These are phyloP conservation scores for Lyophyllum decastes DNA, from an alignment of 768 basidiomycete species.

Conservation along the genomic window DNA sequence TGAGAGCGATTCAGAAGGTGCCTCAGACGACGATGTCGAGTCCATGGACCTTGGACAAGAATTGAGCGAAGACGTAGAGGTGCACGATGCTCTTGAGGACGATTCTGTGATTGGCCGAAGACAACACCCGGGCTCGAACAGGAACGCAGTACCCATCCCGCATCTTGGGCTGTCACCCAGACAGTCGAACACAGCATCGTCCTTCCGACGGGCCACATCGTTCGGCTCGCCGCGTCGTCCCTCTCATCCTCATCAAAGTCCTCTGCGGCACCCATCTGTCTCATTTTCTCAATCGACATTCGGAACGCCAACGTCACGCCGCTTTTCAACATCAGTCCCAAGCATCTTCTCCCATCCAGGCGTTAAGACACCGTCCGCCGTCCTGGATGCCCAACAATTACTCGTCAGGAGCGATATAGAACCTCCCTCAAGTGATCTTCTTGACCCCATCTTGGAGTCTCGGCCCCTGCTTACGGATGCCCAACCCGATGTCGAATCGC, in stretches of 20 bases:
- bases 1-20: conserved; percentile 53
- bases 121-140: conserved; percentile 16
- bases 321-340: conserved; percentile 60
- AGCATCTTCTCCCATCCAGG: conserved; percentile 85
- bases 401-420: conserved; percentile 45
- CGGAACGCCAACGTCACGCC: conserved; percentile 47
- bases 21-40: conserved; percentile 31
- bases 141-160: conserved; percentile 23
- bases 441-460: conserved; percentile 58
- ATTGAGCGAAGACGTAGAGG: conserved; percentile 32
- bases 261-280: conserved; percentile 32
- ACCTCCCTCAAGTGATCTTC: conserved; percentile 30
- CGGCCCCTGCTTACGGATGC: conserved; percentile 25
- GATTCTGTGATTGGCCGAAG: conserved; percentile 20
- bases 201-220: conserved; percentile 25
- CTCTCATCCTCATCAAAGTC: conserved; percentile 27
- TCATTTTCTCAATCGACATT: conserved; percentile 35
- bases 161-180: conserved; percentile 29
- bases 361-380: conserved; percentile 74
- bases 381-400: conserved; percentile 71
- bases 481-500: conserved; percentile 38
- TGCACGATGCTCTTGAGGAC: conserved; percentile 23
- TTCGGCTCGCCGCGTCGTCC: conserved; percentile 33
- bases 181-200: conserved; percentile 28
- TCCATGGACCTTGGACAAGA: conserved; percentile 23